phyloP scores from a whole-genome alignment of 495 filamentous ascomycete genomes.

The Hypoxylon fuscum region DNA sequence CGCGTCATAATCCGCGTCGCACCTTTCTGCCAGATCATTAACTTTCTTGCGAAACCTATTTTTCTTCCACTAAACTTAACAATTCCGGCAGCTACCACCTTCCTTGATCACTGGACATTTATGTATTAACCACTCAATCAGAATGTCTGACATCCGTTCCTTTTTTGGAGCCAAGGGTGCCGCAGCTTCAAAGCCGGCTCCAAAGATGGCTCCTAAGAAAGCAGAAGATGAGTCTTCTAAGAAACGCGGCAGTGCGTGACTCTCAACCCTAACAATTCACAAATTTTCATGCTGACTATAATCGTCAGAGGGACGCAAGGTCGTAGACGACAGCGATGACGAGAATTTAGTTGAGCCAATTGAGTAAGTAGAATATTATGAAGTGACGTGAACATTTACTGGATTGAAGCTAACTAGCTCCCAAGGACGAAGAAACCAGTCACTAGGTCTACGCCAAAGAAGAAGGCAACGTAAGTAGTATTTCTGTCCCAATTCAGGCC shows the following conservation, averaged over 20 bases:
- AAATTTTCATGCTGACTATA: slow-evolving; percentile 39
- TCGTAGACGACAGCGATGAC: slow-evolving; percentile 81
- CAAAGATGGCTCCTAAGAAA: slow-evolving; percentile 60
- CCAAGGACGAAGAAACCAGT: slow-evolving; percentile 51
- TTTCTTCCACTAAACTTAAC: neutral
- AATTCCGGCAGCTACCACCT: neutral
- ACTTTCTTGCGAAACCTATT: slow-evolving; percentile 5
- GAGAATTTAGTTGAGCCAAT: slow-evolving; percentile 64
- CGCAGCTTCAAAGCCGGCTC: slow-evolving; percentile 55
- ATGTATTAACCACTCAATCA: neutral
- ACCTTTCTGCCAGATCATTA: neutral
- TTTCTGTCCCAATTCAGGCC: neutral
- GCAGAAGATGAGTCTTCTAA: slow-evolving; percentile 53
- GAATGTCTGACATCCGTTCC: slow-evolving; percentile 82
- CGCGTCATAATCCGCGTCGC: slow-evolving; percentile 42
- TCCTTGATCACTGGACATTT: neutral
- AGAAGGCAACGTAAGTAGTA: slow-evolving; percentile 52
- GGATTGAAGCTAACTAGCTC: slow-evolving; percentile 3
- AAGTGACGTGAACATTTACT: neutral
- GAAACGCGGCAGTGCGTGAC: slow-evolving; percentile 36
- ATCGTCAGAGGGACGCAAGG: slow-evolving; percentile 67
- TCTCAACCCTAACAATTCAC: neutral
- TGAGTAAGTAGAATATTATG: slow-evolving; percentile 45
- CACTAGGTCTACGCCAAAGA: slow-evolving; percentile 50
- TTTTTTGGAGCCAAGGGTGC: slow-evolving; percentile 77